A percentile compares a stretch with the other conserved stretches of the same genome.
Conservation (phyloP, 2,329 filamentous ascomycete species). For the Colletotrichum sp. region DNA sequence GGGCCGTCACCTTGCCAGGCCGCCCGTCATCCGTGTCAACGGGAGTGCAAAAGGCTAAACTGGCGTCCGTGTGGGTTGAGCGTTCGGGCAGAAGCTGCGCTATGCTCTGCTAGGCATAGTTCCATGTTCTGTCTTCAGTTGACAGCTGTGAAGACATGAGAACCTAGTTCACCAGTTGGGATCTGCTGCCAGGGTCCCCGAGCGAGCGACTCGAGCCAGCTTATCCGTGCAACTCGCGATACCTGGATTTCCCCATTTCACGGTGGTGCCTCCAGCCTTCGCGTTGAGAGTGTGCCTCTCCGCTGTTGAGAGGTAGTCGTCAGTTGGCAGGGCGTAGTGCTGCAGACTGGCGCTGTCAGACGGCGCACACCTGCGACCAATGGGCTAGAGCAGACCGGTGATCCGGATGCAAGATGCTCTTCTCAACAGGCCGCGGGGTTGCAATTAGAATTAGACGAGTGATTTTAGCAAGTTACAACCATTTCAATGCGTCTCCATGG, state of each 20-base stretch:
- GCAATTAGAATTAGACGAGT: neutral
- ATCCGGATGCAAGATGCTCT: neutral
- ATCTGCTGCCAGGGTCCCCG: constrained; percentile 14
- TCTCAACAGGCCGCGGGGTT: neutral
- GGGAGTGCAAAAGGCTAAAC: constrained; percentile 16
- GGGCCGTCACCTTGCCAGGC: neutral
- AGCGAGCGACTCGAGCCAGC: neutral
- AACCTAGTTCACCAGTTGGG: constrained; percentile 11
- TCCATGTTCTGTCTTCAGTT: neutral
- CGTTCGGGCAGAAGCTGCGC: neutral
- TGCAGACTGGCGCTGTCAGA: neutral
- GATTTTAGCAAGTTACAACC: neutral
- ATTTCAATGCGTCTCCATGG: neutral
- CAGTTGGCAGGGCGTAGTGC: neutral
- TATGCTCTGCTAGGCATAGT: constrained; percentile 18
- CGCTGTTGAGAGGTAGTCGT: neutral
- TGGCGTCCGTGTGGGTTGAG: constrained; percentile 9
- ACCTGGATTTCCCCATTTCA: neutral
- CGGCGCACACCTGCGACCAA: neutral
- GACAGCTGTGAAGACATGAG: constrained; percentile 14
- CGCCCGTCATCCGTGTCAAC: constrained; percentile 10
- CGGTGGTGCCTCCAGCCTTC: neutral
- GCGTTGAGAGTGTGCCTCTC: neutral
- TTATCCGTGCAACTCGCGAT: neutral
- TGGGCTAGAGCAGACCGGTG: neutral